Conservation (phyloP, 345 rosid genomes). For the Geranium brycei region DNA sequence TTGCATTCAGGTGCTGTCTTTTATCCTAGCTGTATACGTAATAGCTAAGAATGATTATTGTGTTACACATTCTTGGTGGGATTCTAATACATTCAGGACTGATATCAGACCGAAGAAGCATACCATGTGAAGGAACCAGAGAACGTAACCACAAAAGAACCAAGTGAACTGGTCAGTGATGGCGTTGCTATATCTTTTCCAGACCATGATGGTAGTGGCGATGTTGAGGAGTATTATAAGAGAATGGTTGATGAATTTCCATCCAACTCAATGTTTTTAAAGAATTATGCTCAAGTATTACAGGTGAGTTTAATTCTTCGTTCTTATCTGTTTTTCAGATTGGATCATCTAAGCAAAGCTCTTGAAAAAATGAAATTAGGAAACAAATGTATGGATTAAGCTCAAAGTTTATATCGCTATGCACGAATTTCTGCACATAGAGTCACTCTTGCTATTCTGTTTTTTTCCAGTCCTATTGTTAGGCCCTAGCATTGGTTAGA, state of each 20-base stretch:
- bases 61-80: not conserved
- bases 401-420: not conserved
- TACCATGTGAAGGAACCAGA: too few species aligned
- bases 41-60: not conserved
- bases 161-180: constrained; percentile 38
- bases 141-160: too few species aligned
- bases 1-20: not conserved
- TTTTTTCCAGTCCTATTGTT: not conserved
- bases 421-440: not conserved
- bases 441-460: not conserved
- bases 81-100: not conserved
- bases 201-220: constrained; percentile 28
- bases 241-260: constrained; percentile 58
- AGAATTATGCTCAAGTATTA: constrained; percentile 56
- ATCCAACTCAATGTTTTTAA: constrained; percentile 51
- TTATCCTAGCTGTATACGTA: not conserved
- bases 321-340: not conserved
- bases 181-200: constrained; percentile 23
- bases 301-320: not conserved
- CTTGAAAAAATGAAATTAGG: too few species aligned
- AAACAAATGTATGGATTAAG: too few species aligned
- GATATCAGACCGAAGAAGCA: not conserved
- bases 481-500: not conserved
- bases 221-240: constrained; percentile 36
- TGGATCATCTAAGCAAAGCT: not conserved